These are phyloP conservation scores for Cardiospermum halicacabum DNA, from an alignment of 345 rosid species.

Conservation along the genomic window DNA sequence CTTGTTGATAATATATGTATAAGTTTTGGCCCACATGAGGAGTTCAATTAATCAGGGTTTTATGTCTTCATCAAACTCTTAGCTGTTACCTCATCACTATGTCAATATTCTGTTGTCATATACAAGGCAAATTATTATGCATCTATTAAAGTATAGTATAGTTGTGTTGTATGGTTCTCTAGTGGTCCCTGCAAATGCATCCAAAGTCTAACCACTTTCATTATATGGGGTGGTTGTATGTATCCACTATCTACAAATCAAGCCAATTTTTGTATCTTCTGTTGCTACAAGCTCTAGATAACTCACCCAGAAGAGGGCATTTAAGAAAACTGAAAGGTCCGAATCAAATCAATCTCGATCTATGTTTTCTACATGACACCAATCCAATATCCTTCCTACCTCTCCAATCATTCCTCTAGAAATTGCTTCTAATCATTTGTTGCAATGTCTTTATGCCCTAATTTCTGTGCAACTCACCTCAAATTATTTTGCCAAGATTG, in stretches of 20 bases:
- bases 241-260: slow-evolving; percentile 13
- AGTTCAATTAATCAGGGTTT: slow-evolving; percentile 20
- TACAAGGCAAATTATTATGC: slow-evolving; percentile 21
- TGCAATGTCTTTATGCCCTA: slow-evolving; percentile 4
- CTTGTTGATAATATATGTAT: background rate
- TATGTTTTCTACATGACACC: slow-evolving; percentile 1
- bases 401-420: slow-evolving; percentile 25
- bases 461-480: slow-evolving; percentile 18
- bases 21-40: slow-evolving; percentile 2
- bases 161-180: background rate
- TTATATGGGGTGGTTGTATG: slow-evolving; percentile 4
- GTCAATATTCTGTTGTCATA: slow-evolving; percentile 17
- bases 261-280: slow-evolving; percentile 25
- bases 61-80: slow-evolving; percentile 29
- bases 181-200: slow-evolving; percentile 28
- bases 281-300: slow-evolving; percentile 12
- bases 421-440: slow-evolving; percentile 24
- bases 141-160: slow-evolving; percentile 3
- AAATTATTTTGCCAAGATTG: slow-evolving; percentile 6
- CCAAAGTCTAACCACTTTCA: slow-evolving; percentile 29
- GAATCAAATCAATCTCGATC: slow-evolving; percentile 32
- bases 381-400: slow-evolving; percentile 10
- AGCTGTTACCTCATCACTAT: slow-evolving; percentile 28
- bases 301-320: background rate
- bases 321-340: slow-evolving; percentile 16